A percentile compares a stretch with the other conserved stretches of the same genome.
These are phyloP conservation scores for Teratosphaeria destructans DNA, from an alignment of 2,329 filamentous ascomycete species.

Conservation along the genomic window DNA sequence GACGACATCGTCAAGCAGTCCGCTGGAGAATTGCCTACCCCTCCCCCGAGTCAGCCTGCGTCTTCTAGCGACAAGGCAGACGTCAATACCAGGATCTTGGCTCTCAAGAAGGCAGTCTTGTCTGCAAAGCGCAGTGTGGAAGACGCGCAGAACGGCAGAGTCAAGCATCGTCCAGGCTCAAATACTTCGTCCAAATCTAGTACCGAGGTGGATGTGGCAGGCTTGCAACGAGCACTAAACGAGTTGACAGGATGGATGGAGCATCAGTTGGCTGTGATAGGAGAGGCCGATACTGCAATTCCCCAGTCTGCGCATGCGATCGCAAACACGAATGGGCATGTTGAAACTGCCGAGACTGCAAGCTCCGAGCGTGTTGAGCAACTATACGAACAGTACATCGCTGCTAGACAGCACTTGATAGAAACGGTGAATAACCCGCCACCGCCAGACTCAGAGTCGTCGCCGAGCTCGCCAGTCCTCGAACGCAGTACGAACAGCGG, in stretches of 20 bases:
- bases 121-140: conserved; percentile 13
- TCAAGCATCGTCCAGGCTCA: background rate
- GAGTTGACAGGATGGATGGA: conserved; percentile 26
- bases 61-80: conserved; percentile 11
- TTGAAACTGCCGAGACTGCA: background rate
- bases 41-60: conserved; percentile 10
- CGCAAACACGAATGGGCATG: background rate
- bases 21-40: conserved; percentile 19
- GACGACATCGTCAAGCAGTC: conserved; percentile 18
- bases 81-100: conserved; percentile 15
- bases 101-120: conserved; percentile 23
- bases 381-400: conserved; percentile 21
- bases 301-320: background rate
- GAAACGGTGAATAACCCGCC: conserved; percentile 11
- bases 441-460: background rate
- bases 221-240: conserved; percentile 20
- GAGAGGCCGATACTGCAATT: conserved; percentile 11
- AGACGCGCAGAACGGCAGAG: conserved; percentile 4
- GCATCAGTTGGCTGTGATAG: conserved; percentile 20
- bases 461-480: background rate
- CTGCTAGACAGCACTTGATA: conserved; percentile 14
- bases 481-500: background rate
- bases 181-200: conserved; percentile 1
- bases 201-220: conserved; percentile 13
- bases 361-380: conserved; percentile 13